Evolutionary conservation across 2,329 filamentous ascomycete genomes (phyloP).

Genomic region (Orbilia oligospora): DNA sequence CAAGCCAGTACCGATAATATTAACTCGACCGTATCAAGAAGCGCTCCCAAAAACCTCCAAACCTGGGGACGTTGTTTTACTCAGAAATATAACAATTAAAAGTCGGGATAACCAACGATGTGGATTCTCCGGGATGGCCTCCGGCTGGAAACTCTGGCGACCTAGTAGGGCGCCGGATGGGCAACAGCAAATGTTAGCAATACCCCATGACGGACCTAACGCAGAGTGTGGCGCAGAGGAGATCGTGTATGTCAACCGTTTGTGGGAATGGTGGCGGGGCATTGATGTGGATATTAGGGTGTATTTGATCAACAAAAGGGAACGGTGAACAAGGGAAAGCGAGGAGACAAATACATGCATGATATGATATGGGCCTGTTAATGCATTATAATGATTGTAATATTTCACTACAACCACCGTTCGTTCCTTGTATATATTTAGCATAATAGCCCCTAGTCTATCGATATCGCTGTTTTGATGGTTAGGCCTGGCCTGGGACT

Average conservation of each 20-base stretch:
- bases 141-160: conserved; percentile 53
- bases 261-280: conserved; percentile 63
- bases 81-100: conserved; percentile 62
- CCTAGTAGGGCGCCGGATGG: conserved; percentile 40
- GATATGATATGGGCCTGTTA: background rate
- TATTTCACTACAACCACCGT: no score
- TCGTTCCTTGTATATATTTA: conserved; percentile 6
- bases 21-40: conserved; percentile 62
- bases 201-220: conserved; percentile 59
- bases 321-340: background rate
- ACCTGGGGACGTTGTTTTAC: conserved; percentile 63
- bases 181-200: conserved; percentile 36
- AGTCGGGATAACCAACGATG: conserved; percentile 29
- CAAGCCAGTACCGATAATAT: conserved; percentile 57
- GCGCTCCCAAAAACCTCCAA: conserved; percentile 62
- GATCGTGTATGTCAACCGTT: conserved; percentile 61
- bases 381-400: conserved; percentile 6
- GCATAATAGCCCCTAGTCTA: background rate
- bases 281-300: conserved; percentile 55
- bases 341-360: background rate
- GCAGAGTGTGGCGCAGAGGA: conserved; percentile 63
- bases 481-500: background rate
- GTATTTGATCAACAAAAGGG: conserved; percentile 35
- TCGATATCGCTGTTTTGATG: background rate
- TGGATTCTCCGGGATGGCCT: conserved; percentile 42